Evolutionary conservation across 768 basidiomycete genomes (phyloP).

Genomic region (Lyophyllum semitale): DNA sequence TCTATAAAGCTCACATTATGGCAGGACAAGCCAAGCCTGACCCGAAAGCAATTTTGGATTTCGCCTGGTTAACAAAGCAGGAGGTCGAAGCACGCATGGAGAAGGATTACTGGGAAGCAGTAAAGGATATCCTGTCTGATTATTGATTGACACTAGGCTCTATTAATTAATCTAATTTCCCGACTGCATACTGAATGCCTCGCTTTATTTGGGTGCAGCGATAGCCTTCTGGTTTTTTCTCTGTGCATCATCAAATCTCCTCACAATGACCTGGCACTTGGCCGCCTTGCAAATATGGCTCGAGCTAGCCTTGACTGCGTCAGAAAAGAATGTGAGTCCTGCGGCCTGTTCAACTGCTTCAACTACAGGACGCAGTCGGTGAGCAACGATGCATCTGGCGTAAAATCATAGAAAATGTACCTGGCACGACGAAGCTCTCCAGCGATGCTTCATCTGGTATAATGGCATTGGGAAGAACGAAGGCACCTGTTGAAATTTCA

Average conservation of each 20-base stretch:
- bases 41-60: conserved; percentile 60
- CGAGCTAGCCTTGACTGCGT: conserved; percentile 68
- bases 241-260: conserved; percentile 89
- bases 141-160: conserved; percentile 29
- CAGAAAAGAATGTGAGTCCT: conserved; percentile 85
- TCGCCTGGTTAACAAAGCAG: conserved; percentile 93
- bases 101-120: conserved; percentile 69
- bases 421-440: conserved; percentile 78
- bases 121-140: conserved; percentile 84
- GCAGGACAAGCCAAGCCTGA: conserved; percentile 78
- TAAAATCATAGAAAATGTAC: conserved; percentile 41
- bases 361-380: conserved; percentile 46
- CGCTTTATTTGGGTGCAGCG: conserved; percentile 45
- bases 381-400: background rate
- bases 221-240: conserved; percentile 64
- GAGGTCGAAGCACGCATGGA: conserved; percentile 79
- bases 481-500: conserved; percentile 89
- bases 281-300: conserved; percentile 89
- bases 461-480: conserved; percentile 92
- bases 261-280: conserved; percentile 85
- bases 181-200: background rate
- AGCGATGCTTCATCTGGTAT: conserved; percentile 86
- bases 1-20: conserved; percentile 93
- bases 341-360: conserved; percentile 91
- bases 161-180: conserved; percentile 13